Conservation (phyloP, 106 monocot species). For the Acanthochlamys bracteata region DNA sequence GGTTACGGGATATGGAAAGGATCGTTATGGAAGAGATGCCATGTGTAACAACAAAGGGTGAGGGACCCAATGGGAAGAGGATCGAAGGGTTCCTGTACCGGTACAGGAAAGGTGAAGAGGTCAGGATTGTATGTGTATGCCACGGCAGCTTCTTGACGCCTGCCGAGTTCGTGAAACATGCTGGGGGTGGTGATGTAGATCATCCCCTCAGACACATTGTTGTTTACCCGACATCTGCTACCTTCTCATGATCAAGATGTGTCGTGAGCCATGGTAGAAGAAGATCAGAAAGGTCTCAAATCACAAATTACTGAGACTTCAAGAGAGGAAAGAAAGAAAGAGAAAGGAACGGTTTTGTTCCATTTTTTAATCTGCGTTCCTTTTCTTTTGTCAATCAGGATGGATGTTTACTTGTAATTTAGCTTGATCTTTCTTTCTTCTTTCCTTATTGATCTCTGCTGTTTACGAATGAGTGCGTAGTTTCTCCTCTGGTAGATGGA, state of each 20-base stretch:
- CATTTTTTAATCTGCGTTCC: neutral
- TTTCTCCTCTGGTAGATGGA: too few species aligned
- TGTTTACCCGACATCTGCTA: neutral
- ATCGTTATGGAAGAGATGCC: conserved; percentile 43
- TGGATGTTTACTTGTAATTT: neutral
- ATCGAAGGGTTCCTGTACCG: conserved; percentile 43
- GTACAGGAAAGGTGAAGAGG: conserved; percentile 34
- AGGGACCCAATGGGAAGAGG: conserved; percentile 30
- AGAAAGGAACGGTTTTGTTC: neutral
- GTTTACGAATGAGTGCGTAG: too few species aligned
- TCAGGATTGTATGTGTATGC: conserved; percentile 42
- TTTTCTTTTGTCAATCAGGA: neutral
- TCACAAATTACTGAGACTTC: neutral
- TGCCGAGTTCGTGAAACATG: conserved; percentile 42
- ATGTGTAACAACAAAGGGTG: conserved; percentile 29
- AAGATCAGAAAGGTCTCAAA: too few species aligned
- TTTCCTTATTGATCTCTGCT: neutral
- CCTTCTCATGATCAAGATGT: neutral
- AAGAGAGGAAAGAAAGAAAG: neutral
- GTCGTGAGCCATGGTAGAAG: neutral
- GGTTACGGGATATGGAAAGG: conserved; percentile 14
- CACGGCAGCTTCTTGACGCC: conserved; percentile 43
- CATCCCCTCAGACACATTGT: conserved; percentile 41
- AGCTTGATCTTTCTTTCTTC: neutral
- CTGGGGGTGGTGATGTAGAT: conserved; percentile 35